phyloP scores from a whole-genome alignment of 2,329 filamentous ascomycete genomes.

The Trichoderma sp. region DNA sequence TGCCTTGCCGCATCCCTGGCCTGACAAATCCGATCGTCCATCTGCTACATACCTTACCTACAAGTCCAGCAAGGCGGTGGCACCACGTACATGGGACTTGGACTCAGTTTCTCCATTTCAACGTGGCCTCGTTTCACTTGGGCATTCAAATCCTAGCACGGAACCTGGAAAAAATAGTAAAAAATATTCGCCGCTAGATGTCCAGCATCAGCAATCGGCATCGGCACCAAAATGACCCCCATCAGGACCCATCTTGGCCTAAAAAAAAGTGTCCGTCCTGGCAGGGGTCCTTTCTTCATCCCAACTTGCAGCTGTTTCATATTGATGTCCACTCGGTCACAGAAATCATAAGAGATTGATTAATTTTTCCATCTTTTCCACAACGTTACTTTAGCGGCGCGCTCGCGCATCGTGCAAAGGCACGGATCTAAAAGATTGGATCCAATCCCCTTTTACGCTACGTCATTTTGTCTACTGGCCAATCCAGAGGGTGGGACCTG shows the following conservation, averaged over 20 bases:
- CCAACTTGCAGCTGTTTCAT: background rate
- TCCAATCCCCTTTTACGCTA: background rate
- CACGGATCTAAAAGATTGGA: background rate
- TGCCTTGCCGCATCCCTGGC: background rate
- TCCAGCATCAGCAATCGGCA: background rate
- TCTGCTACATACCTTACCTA: background rate
- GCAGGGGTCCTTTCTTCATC: background rate
- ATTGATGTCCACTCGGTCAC: background rate
- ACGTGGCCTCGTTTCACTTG: slow-evolving; percentile 12
- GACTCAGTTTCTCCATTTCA: background rate
- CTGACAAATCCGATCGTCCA: background rate
- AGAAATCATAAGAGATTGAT: background rate
- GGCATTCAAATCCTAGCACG: background rate
- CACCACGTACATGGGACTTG: background rate
- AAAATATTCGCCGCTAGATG: background rate
- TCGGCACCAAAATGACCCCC: background rate
- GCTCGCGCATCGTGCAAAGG: background rate
- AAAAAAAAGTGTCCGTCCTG: background rate
- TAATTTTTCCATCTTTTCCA: background rate
- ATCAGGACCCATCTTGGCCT: background rate
- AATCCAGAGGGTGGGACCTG: background rate
- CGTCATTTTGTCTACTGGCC: background rate
- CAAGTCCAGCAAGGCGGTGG: background rate
- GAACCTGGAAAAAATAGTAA: background rate
- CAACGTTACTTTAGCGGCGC: background rate